Evolutionary conservation across 2,329 filamentous ascomycete genomes (phyloP).

Genomic region (Aplosporella prunicola): DNA sequence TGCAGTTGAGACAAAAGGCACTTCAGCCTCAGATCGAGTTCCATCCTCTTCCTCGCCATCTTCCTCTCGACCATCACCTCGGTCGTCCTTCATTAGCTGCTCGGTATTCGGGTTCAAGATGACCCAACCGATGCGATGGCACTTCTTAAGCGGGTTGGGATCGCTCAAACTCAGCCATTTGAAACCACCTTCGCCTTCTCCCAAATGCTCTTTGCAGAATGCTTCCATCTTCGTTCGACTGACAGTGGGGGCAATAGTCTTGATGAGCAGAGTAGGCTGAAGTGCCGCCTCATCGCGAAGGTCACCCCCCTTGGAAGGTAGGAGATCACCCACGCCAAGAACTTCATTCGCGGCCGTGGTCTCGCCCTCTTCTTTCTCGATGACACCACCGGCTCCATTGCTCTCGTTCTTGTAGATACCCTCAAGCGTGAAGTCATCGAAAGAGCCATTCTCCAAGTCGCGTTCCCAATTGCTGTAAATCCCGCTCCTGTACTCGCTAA

Average conservation of each 20-base stretch:
- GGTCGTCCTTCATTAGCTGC: conserved; percentile 53
- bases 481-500: conserved; percentile 70
- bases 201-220: conserved; percentile 89
- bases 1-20: conserved; percentile 45
- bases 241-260: conserved; percentile 94
- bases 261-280: conserved; percentile 90
- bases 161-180: conserved; percentile 95
- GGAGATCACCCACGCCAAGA: conserved; percentile 79
- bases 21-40: conserved; percentile 19
- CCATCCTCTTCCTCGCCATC: conserved; percentile 42
- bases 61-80: conserved; percentile 64
- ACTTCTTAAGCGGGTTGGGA: conserved; percentile 93
- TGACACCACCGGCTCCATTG: conserved; percentile 71
- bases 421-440: conserved; percentile 91
- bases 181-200: conserved; percentile 83
- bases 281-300: conserved; percentile 80
- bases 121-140: conserved; percentile 97
- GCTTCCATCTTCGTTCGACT: conserved; percentile 86
- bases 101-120: conserved; percentile 80
- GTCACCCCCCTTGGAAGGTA: conserved; percentile 75
- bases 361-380: conserved; percentile 95
- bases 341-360: conserved; percentile 86
- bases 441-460: conserved; percentile 73
- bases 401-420: conserved; percentile 89
- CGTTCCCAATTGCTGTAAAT: conserved; percentile 82